Evolutionary conservation across 2,329 filamentous ascomycete species (phyloP).

Genomic region (Hypoxylon sp.): DNA sequence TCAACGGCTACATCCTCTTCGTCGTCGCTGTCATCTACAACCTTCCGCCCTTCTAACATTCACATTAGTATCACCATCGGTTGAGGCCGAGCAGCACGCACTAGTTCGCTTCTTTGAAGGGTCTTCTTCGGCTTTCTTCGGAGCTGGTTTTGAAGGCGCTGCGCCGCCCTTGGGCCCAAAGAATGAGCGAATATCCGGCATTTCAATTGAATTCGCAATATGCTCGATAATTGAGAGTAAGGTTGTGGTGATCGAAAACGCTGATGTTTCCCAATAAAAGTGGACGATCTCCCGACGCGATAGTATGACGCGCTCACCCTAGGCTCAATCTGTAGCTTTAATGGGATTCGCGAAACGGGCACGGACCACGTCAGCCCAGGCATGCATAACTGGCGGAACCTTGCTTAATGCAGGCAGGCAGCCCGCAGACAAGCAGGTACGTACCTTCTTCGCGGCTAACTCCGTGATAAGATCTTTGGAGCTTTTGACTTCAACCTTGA

Average conservation of each 20-base stretch:
- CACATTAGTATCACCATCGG: slow-evolving; percentile 19
- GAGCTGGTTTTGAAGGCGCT: slow-evolving; percentile 62
- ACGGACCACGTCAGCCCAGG: slow-evolving; percentile 11
- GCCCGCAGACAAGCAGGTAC: slow-evolving; percentile 8
- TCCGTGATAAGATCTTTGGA: slow-evolving; percentile 18
- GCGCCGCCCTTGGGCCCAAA: slow-evolving; percentile 81
- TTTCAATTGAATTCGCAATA: slow-evolving; percentile 53
- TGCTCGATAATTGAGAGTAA: slow-evolving; percentile 1
- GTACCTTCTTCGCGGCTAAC: slow-evolving; percentile 12
- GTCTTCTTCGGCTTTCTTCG: slow-evolving; percentile 61
- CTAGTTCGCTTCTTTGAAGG: slow-evolving; percentile 61
- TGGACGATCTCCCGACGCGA: slow-evolving; percentile 31
- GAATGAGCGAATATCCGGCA: slow-evolving; percentile 94
- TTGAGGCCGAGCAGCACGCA: slow-evolving; percentile 48
- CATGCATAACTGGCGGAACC: neutral
- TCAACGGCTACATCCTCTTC: slow-evolving; percentile 69
- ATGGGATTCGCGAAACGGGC: slow-evolving; percentile 35
- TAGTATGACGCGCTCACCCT: slow-evolving; percentile 41
- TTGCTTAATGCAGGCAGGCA: neutral
- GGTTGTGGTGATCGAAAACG: neutral
- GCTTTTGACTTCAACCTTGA: slow-evolving; percentile 23
- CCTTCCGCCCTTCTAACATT: slow-evolving; percentile 68
- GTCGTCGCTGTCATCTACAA: slow-evolving; percentile 79
- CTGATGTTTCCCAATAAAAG: slow-evolving; percentile 14
- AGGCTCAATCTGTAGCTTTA: slow-evolving; percentile 22